Evolutionary conservation across 1,284 basidiomycete genomes (phyloP).

Genomic region (Microstroma glucosiphilum): DNA sequence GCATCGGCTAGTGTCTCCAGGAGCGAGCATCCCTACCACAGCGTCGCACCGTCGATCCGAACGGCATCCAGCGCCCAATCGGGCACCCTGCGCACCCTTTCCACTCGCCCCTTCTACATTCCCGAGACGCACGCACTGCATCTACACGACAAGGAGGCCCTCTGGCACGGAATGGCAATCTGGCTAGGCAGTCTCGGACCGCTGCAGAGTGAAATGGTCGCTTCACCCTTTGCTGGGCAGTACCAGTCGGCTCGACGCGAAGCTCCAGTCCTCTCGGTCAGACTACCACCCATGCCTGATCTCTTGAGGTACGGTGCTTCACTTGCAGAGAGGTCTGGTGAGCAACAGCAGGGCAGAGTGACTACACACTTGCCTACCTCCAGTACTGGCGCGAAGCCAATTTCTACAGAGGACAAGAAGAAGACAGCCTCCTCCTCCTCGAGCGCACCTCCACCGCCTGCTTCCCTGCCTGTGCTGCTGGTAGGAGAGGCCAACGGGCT

Average conservation of each 20-base stretch:
- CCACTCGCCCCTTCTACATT: neutral
- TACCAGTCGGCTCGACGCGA: neutral
- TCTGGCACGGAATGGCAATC: conserved; percentile 1
- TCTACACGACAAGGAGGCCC: neutral
- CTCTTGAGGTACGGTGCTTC: neutral
- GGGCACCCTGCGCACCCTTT: neutral
- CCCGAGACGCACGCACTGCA: neutral
- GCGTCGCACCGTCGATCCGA: neutral
- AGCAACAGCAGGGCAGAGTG: neutral
- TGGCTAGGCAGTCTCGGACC: neutral
- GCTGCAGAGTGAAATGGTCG: neutral
- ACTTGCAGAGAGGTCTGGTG: no score
- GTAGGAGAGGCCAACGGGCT: neutral
- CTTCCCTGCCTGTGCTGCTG: neutral
- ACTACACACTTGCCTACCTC: neutral
- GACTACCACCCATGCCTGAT: neutral
- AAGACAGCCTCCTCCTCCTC: neutral
- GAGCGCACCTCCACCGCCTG: neutral
- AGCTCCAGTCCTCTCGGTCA: neutral
- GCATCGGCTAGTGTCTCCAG: neutral
- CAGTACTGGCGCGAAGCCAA: neutral
- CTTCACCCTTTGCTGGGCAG: neutral
- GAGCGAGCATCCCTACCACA: neutral
- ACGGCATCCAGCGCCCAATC: no score
- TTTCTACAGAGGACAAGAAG: neutral